phyloP scores from a whole-genome alignment of 345 rosid genomes.

The Arabis hirsuta region DNA sequence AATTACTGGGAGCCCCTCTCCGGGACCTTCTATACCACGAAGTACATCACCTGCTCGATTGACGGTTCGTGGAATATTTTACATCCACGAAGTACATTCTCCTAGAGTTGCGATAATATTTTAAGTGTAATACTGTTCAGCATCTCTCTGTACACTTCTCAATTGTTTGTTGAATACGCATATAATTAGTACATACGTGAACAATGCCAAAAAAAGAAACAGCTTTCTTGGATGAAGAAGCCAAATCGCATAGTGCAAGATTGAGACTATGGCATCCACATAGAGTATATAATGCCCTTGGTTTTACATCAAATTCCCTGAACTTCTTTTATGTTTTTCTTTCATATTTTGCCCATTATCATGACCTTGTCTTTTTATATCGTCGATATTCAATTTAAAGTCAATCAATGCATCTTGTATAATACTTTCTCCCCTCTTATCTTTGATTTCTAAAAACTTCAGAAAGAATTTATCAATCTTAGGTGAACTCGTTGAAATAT shows the following conservation, averaged over 20 bases:
- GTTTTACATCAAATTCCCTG: background rate
- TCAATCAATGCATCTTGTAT: background rate
- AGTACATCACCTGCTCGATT: too few relatives aligned
- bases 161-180: background rate
- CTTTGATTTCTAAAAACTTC: background rate
- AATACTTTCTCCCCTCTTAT: background rate
- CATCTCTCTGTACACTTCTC: background rate
- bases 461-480: background rate
- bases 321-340: background rate
- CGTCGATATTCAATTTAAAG: background rate
- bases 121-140: constrained; percentile 11
- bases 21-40: too few relatives aligned
- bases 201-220: background rate
- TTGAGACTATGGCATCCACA: constrained; percentile 12
- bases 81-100: background rate
- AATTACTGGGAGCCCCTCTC: too few relatives aligned
- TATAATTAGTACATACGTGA: background rate
- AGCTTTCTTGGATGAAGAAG: background rate
- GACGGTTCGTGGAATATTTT: too few relatives aligned
- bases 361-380: background rate
- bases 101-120: background rate
- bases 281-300: background rate
- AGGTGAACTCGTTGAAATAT: background rate
- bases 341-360: background rate
- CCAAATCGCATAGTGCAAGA: constrained; percentile 10